A percentile compares a stretch with the other conserved stretches of the same genome.
These are phyloP conservation scores for Aspergillus mulundensis DNA, from an alignment of 495 filamentous ascomycete genomes.

Conservation along the genomic window DNA sequence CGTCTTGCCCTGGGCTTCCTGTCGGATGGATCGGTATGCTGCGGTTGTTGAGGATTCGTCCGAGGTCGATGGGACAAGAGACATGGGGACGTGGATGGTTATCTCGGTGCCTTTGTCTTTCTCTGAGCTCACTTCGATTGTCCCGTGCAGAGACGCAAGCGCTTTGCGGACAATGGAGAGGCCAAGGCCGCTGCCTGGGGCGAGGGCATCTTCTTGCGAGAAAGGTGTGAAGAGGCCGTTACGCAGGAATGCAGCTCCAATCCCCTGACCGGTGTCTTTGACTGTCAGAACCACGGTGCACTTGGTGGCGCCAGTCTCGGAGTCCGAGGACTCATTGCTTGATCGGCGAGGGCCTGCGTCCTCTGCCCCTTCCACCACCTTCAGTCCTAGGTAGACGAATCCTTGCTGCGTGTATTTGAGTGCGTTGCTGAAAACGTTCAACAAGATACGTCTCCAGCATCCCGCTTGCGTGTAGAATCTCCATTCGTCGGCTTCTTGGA, in stretches of 20 bases:
- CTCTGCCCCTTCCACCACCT: background rate
- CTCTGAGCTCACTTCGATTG: conserved; percentile 27
- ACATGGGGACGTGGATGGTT: conserved; percentile 34
- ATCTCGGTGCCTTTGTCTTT: conserved; percentile 49
- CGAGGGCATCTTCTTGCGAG: conserved; percentile 61
- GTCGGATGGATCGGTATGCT: conserved; percentile 2
- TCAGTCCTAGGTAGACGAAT: background rate
- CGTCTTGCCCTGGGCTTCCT: conserved; percentile 11
- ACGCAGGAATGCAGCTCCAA: conserved; percentile 50
- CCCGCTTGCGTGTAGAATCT: background rate
- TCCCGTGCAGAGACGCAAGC: conserved; percentile 23
- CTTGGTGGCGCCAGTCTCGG: background rate
- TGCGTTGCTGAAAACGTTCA: conserved; percentile 3
- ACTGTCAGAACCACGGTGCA: conserved; percentile 37
- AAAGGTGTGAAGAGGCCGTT: conserved; percentile 65
- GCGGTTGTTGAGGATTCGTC: conserved; percentile 1
- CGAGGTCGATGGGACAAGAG: too few species aligned
- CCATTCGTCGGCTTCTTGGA: conserved; percentile 29
- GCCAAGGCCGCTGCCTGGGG: conserved; percentile 65
- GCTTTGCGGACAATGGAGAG: conserved; percentile 45
- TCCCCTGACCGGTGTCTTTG: conserved; percentile 65
- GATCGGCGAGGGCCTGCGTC: background rate
- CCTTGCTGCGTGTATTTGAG: background rate
- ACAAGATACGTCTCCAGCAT: background rate
- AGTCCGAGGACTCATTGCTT: background rate